Base-by-base conservation (phyloP, 441 rosid species). In the Breynia disticha region DNA sequence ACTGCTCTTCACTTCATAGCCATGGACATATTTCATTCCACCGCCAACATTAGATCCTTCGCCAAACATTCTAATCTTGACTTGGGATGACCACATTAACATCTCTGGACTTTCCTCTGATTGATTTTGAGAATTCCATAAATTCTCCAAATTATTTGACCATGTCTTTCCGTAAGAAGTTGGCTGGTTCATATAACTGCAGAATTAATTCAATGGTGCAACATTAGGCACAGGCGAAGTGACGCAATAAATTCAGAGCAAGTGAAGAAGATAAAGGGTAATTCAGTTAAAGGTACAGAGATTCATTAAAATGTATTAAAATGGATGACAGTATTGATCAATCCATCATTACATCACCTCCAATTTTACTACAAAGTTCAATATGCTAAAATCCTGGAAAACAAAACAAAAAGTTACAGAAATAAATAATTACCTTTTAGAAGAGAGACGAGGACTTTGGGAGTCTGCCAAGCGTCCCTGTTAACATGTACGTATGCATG, bases 1-100 rank as follows among this genome's bases (percentile, higher is more conserved):
- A 1, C 39, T 48, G 42, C 50, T 44, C 66, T 62, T 62, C 11
- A 62, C 55, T 48, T 55, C 60, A 16, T 62, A 62, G 55, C 66
- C 66, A 38, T 54, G 60, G 19, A 62, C 66, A 8, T 46, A 22
- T 22, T 18, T 55, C 12, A 44, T 47, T 47, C 47, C 59, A 19
- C 15, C 22, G 52, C 54, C 13, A 7, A 18, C 35, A 48, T 22
- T 16, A 38, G 46, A 18, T 46, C 32, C 43, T 22, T 46, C 50
- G 15, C 16, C 19, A 52, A 18, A 52, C 38, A 52, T 50, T 46
- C 46, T 45, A 45, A 46, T 19, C 15, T 35, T 10, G 18, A 45
- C 64, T 19, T 28, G 32, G 15, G 64, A 60, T 1, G 46, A 14
- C 15, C 52, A 16, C 0, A 12, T 16, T 16, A 51, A 16, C 1